Evolutionary conservation across 169 alveolate species (phyloP).

Genomic region (Eimeria brunetti): DNA sequence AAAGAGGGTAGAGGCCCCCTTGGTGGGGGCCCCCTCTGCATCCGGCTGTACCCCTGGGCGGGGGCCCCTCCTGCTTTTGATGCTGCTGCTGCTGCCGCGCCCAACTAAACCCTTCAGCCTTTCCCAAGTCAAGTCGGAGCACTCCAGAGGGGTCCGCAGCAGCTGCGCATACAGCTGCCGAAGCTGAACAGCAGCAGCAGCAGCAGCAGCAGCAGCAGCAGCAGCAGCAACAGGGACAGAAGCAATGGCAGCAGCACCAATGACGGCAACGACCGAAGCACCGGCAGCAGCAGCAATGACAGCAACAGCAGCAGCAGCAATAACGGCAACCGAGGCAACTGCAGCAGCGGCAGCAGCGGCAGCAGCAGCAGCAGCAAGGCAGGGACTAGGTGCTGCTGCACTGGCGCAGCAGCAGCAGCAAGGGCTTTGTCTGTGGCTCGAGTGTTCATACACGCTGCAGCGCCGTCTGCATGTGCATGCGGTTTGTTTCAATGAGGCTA

Average conservation of each 20-base stretch:
- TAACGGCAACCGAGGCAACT: not conserved
- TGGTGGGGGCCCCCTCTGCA: not conserved
- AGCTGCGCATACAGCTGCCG: conserved; percentile 55
- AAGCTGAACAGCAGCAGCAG: conserved; percentile 69
- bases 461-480: conserved; percentile 36
- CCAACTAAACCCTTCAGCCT: conserved; percentile 60
- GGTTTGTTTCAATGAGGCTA: conserved; percentile 16
- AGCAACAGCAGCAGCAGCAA: not conserved
- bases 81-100: conserved; percentile 52
- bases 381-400: not conserved
- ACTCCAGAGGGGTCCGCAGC: conserved; percentile 74
- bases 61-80: conserved; percentile 23
- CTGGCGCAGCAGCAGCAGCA: not conserved
- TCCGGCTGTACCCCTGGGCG: conserved; percentile 28
- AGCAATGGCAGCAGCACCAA: conserved; percentile 21
- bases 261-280: not conserved
- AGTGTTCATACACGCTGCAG: conserved; percentile 4
- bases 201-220: conserved; percentile 32
- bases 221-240: not conserved
- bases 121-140: conserved; percentile 73
- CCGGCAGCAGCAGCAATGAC: not conserved
- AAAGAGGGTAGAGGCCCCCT: conserved; percentile 42
- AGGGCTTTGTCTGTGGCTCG: not conserved
- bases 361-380: not conserved
- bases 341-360: not conserved